Conservation (phyloP, 208 protist genomes). For the Leishmania turanica region DNA sequence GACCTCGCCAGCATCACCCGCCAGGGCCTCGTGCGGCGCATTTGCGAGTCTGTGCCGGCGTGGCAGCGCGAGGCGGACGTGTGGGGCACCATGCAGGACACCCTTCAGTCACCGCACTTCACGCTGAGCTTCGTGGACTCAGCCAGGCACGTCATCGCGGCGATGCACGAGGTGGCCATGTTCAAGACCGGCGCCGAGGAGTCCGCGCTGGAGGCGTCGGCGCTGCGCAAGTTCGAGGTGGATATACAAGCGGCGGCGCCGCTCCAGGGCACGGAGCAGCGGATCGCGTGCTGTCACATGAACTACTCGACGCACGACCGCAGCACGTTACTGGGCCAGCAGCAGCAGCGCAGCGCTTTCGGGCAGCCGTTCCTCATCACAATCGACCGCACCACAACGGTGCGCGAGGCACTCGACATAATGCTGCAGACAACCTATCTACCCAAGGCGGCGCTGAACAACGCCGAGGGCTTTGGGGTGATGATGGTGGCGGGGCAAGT, state of each 20-base stretch:
- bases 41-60: conserved; percentile 35
- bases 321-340: neutral
- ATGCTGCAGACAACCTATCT: conserved; percentile 48
- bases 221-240: conserved; percentile 36
- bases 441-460: conserved; percentile 42
- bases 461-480: conserved; percentile 29
- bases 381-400: conserved; percentile 41
- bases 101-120: conserved; percentile 38
- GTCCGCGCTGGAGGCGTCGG: conserved; percentile 25
- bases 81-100: conserved; percentile 39
- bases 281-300: conserved; percentile 73
- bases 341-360: conserved; percentile 37
- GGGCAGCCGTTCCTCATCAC: conserved; percentile 76
- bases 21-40: conserved; percentile 31
- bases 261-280: conserved; percentile 46
- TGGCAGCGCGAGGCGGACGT: conserved; percentile 43
- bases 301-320: conserved; percentile 30
- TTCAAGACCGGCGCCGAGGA: conserved; percentile 14
- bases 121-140: conserved; percentile 43
- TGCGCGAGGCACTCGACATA: conserved; percentile 40
- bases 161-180: conserved; percentile 56
- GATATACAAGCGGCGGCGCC: conserved; percentile 49
- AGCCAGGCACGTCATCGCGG: conserved; percentile 31
- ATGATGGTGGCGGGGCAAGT: conserved; percentile 60
- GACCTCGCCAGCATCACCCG: conserved; percentile 17